Percentiles rank a stretch among this genome's conserved stretches.
Evolutionary conservation across 805 yeast genomes (phyloP).

Genomic region (Scheffersomyces stipitis): DNA sequence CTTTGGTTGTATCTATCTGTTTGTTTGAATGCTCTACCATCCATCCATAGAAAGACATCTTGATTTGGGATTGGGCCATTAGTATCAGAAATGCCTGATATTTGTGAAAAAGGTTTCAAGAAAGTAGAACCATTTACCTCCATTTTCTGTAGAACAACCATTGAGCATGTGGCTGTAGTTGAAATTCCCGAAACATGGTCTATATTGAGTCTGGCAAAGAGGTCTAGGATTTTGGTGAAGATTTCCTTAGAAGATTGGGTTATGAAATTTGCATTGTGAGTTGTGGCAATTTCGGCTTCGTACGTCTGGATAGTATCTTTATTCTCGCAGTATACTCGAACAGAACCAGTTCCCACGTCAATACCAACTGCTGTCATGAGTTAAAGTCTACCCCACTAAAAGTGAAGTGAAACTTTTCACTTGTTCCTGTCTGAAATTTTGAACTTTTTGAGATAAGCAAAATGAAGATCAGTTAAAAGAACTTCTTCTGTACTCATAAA

Average conservation of each 20-base stretch:
- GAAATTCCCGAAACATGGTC: constrained; percentile 26
- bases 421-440: no score
- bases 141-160: constrained; percentile 43
- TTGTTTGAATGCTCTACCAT: constrained; percentile 41
- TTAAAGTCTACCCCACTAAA: no score
- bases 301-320: constrained; percentile 13
- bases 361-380: no score
- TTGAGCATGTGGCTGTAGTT: constrained; percentile 59
- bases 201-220: constrained; percentile 10
- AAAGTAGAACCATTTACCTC: constrained; percentile 10
- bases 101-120: constrained; percentile 32
- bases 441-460: no score
- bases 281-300: constrained; percentile 16
- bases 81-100: constrained; percentile 9
- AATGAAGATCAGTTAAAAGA: no score
- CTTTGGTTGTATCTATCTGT: constrained; percentile 25
- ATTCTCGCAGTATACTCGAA: constrained; percentile 37
- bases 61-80: constrained; percentile 17
- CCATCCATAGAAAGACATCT: constrained; percentile 63
- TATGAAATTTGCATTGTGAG: constrained; percentile 13
- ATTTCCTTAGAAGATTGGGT: constrained; percentile 47
- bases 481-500: no score
- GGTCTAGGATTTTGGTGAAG: constrained; percentile 24
- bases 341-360: constrained; percentile 54
- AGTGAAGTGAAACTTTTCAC: no score